Percentiles rank a stretch among this genome's conserved stretches.
phyloP scores from a whole-genome alignment of 176 grass and related monocot species.

The Dendrocalamus sinicus region DNA sequence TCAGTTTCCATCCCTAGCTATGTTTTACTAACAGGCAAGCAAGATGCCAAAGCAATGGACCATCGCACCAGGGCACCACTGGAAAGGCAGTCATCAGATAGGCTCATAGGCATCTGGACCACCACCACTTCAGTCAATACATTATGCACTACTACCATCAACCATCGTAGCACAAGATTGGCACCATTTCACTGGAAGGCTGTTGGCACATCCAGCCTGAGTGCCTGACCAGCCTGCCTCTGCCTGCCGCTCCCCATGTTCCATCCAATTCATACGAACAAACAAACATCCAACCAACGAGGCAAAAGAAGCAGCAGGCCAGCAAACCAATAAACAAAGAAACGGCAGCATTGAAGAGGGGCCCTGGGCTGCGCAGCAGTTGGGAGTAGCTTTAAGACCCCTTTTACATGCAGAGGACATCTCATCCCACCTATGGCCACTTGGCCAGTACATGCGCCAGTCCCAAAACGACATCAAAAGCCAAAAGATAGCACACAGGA shows the following conservation, averaged over 20 bases:
- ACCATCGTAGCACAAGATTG: background rate
- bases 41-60: background rate
- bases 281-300: conserved; percentile 16
- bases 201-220: background rate
- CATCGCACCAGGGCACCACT: background rate
- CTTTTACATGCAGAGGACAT: conserved; percentile 9
- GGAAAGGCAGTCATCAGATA: background rate
- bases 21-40: background rate
- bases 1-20: too few relatives aligned
- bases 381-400: background rate
- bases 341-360: conserved; percentile 10
- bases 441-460: background rate
- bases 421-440: background rate
- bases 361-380: background rate
- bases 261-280: conserved; percentile 16
- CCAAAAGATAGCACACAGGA: background rate
- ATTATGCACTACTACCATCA: background rate
- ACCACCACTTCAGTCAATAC: background rate
- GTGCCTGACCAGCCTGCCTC: background rate
- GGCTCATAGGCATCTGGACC: background rate
- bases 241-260: background rate
- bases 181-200: background rate
- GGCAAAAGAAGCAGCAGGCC: conserved; percentile 22
- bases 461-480: conserved; percentile 20
- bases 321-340: conserved; percentile 40